Percentiles rank a stretch among this genome's conserved stretches.
Evolutionary conservation across 1,139 yeast genomes (phyloP).

Genomic region (Candida pseudocylindracea): DNA sequence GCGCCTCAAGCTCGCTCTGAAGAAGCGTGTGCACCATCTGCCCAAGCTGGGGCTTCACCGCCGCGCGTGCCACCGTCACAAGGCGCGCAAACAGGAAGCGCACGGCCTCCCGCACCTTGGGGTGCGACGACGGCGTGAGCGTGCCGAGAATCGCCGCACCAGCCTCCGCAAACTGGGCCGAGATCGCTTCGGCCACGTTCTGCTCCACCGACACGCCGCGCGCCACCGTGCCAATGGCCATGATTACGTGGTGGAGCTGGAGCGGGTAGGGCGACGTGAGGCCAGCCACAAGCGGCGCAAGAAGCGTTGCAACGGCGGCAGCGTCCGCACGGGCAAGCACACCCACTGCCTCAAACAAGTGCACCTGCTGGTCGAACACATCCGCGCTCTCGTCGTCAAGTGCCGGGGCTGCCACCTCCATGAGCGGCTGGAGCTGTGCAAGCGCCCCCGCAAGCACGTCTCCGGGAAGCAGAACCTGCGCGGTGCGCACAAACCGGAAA

Average conservation of each 20-base stretch:
- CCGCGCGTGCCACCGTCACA: constrained; percentile 37
- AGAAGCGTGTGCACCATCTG: constrained; percentile 57
- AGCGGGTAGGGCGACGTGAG: constrained; percentile 24
- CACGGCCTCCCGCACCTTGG: constrained; percentile 62
- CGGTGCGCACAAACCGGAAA: constrained; percentile 57
- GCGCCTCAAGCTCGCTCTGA: constrained; percentile 34
- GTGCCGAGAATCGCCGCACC: no score
- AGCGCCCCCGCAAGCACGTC: constrained; percentile 14
- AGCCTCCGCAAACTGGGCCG: constrained; percentile 42
- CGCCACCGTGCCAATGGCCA: constrained; percentile 80
- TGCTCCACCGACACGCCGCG: constrained; percentile 47
- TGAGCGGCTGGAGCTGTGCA: constrained; percentile 21
- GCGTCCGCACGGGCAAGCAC: constrained; percentile 15
- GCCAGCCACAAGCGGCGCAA: constrained; percentile 47
- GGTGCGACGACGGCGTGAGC: constrained; percentile 9
- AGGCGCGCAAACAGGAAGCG: constrained; percentile 76
- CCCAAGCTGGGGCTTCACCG: constrained; percentile 34
- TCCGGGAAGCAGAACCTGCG: constrained; percentile 13
- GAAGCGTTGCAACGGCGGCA: constrained; percentile 10
- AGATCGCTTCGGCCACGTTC: constrained; percentile 51
- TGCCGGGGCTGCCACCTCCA: constrained; percentile 35
- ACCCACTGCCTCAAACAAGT: constrained; percentile 68
- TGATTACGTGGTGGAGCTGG: constrained; percentile 68
- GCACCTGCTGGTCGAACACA: constrained; percentile 58
- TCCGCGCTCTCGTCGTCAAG: constrained; percentile 29